A percentile compares a stretch with the other conserved stretches of the same genome.
These are phyloP conservation scores for Mortierella sp. DNA, from an alignment of 371 early-diverging fungal species.

Conservation along the genomic window DNA sequence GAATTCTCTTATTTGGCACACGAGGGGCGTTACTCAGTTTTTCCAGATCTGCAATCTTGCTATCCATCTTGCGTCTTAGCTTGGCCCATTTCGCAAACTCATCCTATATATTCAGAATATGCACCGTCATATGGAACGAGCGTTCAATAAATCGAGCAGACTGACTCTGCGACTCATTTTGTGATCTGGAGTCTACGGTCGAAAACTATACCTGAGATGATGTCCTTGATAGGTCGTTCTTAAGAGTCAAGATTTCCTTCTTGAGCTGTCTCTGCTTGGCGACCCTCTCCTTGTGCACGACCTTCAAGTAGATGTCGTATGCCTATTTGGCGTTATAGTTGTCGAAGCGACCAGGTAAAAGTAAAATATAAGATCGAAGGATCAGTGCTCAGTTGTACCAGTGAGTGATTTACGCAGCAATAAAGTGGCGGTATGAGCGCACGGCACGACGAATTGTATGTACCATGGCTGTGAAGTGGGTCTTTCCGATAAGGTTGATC, in stretches of 20 bases:
- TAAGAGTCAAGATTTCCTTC: constrained; percentile 66
- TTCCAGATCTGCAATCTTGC: constrained; percentile 70
- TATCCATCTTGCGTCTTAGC: constrained; percentile 86
- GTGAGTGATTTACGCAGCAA: too few species aligned
- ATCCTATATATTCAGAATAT: constrained; percentile 63
- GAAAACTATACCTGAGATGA: constrained; percentile 72
- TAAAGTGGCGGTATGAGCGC: not conserved
- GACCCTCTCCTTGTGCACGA: constrained; percentile 59
- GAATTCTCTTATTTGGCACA: too few species aligned
- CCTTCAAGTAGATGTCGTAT: constrained; percentile 60
- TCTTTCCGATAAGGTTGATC: constrained; percentile 65
- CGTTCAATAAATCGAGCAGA: too few species aligned
- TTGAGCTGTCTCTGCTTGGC: constrained; percentile 67
- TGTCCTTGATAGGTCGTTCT: constrained; percentile 69
- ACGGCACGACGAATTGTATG: too few species aligned
- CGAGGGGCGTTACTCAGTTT: constrained; percentile 70
- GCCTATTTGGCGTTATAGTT: too few species aligned
- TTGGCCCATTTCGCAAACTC: constrained; percentile 97
- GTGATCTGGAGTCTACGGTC: too few species aligned
- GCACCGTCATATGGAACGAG: too few species aligned
- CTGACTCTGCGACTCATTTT: too few species aligned
- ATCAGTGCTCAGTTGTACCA: too few species aligned
- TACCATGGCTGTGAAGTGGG: constrained; percentile 66
- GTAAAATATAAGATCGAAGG: not conserved
- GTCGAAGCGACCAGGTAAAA: too few species aligned